These are phyloP conservation scores for Ettlia oleoabundans DNA, from an alignment of 139 green algal species.

Conservation along the genomic window DNA sequence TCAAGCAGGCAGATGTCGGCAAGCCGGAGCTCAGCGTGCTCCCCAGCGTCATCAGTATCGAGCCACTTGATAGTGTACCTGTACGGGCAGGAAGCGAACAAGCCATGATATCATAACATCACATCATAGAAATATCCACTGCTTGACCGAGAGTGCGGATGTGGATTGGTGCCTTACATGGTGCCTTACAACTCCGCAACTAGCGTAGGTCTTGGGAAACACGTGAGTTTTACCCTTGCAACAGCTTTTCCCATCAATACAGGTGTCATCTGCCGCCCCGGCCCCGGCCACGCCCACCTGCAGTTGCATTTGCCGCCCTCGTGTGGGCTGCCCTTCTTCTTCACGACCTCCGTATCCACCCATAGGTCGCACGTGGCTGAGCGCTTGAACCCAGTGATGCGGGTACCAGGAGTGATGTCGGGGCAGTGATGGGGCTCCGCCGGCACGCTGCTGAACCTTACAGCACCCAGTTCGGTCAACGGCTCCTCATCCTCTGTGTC, in stretches of 20 bases:
- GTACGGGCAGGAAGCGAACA: constrained; percentile 9
- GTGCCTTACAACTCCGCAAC: too few species aligned
- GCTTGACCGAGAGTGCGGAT: too few species aligned
- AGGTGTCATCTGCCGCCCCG: too few species aligned
- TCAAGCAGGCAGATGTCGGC: constrained; percentile 26
- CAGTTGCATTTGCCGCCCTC: constrained; percentile 9
- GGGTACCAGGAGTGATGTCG: neutral
- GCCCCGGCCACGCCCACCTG: constrained; percentile 6
- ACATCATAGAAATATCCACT: too few species aligned
- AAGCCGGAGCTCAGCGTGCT: neutral
- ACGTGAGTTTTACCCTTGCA: too few species aligned
- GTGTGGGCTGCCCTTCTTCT: neutral
- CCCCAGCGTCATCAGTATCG: neutral
- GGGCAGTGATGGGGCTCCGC: constrained; percentile 5
- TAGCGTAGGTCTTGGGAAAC: too few species aligned
- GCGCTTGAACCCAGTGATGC: constrained; percentile 24
- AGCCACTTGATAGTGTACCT: constrained; percentile 29
- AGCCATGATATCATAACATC: too few species aligned
- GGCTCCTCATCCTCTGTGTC: constrained; percentile 13
- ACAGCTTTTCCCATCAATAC: too few species aligned
- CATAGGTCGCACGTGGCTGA: neutral
- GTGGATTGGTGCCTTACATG: too few species aligned
- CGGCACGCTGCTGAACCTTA: constrained; percentile 2
- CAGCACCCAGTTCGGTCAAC: neutral
- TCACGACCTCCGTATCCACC: constrained; percentile 25